Base-by-base conservation (phyloP, 1,284 basidiomycete genomes). In the Pseudozyma tsukubaensis region DNA sequence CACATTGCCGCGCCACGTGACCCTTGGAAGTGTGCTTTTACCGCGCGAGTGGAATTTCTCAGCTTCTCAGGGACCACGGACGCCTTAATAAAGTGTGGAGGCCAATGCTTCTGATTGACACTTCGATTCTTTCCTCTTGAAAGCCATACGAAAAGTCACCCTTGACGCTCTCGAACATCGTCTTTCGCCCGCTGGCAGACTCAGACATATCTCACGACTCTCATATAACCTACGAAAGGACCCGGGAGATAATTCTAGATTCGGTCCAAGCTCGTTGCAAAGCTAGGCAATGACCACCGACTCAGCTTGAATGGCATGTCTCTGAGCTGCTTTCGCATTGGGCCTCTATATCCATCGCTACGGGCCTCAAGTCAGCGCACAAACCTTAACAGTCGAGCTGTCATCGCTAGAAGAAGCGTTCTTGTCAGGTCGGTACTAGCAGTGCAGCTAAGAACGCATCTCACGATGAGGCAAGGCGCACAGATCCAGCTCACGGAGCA, bases 401-500 rank as follows among this genome's bases (percentile, higher is more conserved):
- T 29, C 24, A 29, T 29, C 24, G 24, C 24, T 29, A 29, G 24
- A 29, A 29, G 24, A 29, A 29, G 24, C 24, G 24, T 29, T 29
- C 24, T 29, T 29, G 24, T 29, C 24, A 29, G 24, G 24, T 29
- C 24, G 24, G 24, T 29, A 29, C 24, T 53, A 6, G 39, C 37
- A 13, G 11, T 29, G 2, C 65, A 55, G 45, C 32, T 59, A 9
- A 48, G 43, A 42, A 24, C 50, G 24, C 32, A 53, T 13, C 18
- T 16, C 35, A 68, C 58, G 4, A 73, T 73, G 71, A 48, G 45
- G 45, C 49, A 56, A 42, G 59, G 47, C 11, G 62, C 63, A 2
- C 68, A 62, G 37, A 75, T 77, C 44, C 59, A 67, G 37, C 44
- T 78, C 18, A 76, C 72, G 4, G 60, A 64, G 50, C 70, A 70